Conservation (phyloP, 169 alveolate genomes). For the Plasmodium berghei region DNA sequence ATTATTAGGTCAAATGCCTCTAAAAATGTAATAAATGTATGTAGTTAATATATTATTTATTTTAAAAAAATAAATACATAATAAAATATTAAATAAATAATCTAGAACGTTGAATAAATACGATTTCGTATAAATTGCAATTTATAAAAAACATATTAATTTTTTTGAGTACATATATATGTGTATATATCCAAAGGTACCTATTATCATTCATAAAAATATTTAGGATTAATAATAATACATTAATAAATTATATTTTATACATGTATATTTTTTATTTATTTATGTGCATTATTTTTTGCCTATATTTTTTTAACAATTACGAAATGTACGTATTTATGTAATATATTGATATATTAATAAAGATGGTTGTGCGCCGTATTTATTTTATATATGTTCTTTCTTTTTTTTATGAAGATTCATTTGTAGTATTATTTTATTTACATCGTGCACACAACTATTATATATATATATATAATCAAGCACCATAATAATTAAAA, state of each 20-base stretch:
- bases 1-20: not conserved
- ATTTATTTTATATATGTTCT: constrained; percentile 1
- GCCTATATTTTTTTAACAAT: too few species aligned
- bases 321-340: too few species aligned
- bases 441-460: constrained; percentile 35
- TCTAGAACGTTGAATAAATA: constrained; percentile 26
- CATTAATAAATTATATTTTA: too few species aligned
- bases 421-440: constrained; percentile 1
- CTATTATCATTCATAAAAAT: too few species aligned
- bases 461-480: too few species aligned
- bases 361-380: not conserved
- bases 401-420: not conserved
- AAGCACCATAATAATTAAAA: too few species aligned
- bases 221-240: too few species aligned
- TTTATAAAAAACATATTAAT: constrained; percentile 1
- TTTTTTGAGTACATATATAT: not conserved
- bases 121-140: not conserved
- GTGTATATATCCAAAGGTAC: constrained; percentile 2
- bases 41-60: too few species aligned
- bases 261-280: too few species aligned
- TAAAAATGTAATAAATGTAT: not conserved
- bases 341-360: too few species aligned
- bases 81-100: constrained; percentile 1
- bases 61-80: constrained; percentile 6
- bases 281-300: too few species aligned